A percentile compares a stretch with the other conserved stretches of the same genome.
These are phyloP conservation scores for Aspergillus aculeatus DNA, from an alignment of 2,329 filamentous ascomycete genomes.

Conservation along the genomic window DNA sequence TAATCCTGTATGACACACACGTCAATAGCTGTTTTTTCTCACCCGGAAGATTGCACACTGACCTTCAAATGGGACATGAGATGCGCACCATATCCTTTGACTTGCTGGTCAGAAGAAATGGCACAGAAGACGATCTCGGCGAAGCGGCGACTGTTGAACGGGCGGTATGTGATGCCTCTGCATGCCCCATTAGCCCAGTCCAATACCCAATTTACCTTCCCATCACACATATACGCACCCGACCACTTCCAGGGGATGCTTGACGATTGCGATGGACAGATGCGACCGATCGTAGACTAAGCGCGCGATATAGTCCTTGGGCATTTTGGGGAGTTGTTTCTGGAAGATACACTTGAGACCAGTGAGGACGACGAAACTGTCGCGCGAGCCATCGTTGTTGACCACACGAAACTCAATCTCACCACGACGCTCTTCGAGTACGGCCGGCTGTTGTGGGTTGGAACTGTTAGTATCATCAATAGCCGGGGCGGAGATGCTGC, in stretches of 20 bases:
- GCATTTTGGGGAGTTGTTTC: constrained; percentile 98
- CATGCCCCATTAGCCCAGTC: constrained; percentile 17
- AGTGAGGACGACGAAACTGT: constrained; percentile 90
- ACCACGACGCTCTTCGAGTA: constrained; percentile 87
- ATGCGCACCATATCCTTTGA: constrained; percentile 97
- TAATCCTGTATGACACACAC: constrained; percentile 60
- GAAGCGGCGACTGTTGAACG: constrained; percentile 87
- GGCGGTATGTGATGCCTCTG: constrained; percentile 92
- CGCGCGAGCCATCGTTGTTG: constrained; percentile 87
- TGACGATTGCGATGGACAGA: constrained; percentile 93
- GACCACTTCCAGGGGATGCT: constrained; percentile 92
- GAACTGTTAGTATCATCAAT: constrained; percentile 22
- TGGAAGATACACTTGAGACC: constrained; percentile 98
- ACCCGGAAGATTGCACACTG: constrained; percentile 3
- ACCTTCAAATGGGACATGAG: constrained; percentile 95
- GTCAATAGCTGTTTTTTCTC: background rate
- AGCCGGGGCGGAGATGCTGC: background rate
- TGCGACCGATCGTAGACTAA: constrained; percentile 97
- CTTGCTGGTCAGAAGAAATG: constrained; percentile 95
- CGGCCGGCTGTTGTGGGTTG: constrained; percentile 63
- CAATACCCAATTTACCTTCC: background rate
- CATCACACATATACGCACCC: constrained; percentile 44
- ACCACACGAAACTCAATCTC: constrained; percentile 97
- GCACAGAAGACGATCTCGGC: constrained; percentile 99
- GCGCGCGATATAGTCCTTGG: constrained; percentile 96